Conservation (phyloP, 345 rosid species). For the Populus deltoides region DNA sequence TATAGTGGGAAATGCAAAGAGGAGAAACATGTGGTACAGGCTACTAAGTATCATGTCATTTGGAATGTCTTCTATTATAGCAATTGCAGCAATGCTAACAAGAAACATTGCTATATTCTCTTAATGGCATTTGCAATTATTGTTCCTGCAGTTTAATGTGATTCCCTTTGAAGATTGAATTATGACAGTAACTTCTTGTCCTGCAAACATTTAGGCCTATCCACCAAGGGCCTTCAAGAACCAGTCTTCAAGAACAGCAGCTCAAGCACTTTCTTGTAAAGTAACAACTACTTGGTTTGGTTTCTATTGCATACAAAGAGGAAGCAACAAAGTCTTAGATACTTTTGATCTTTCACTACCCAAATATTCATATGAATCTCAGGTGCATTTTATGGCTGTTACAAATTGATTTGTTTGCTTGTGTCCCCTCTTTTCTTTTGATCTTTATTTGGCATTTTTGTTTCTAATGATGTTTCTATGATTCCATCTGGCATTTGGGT, state of each 20-base stretch:
- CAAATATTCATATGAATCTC: slow-evolving; percentile 68
- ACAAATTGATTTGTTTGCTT: background rate
- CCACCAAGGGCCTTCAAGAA: slow-evolving; percentile 37
- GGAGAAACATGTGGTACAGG: background rate
- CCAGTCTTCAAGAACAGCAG: slow-evolving; percentile 56
- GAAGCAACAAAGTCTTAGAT: slow-evolving; percentile 47
- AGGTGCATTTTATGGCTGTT: slow-evolving; percentile 42
- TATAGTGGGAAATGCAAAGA: background rate
- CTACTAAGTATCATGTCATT: background rate
- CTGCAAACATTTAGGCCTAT: slow-evolving; percentile 58
- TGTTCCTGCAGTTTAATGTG: background rate
- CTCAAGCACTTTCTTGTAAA: slow-evolving; percentile 64
- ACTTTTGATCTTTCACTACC: slow-evolving; percentile 69
- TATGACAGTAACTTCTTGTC: slow-evolving; percentile 9
- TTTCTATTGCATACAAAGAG: slow-evolving; percentile 51
- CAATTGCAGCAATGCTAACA: background rate
- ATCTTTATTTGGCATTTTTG: background rate
- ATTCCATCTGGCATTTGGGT: background rate
- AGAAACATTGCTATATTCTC: background rate
- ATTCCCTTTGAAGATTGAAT: background rate
- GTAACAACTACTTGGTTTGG: slow-evolving; percentile 92
- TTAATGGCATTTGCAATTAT: background rate
- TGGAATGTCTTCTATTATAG: background rate
- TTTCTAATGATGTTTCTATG: background rate
- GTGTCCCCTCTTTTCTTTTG: background rate